These are phyloP conservation scores for Tremellales sp. DNA, from an alignment of 1,284 basidiomycete genomes.

Conservation along the genomic window DNA sequence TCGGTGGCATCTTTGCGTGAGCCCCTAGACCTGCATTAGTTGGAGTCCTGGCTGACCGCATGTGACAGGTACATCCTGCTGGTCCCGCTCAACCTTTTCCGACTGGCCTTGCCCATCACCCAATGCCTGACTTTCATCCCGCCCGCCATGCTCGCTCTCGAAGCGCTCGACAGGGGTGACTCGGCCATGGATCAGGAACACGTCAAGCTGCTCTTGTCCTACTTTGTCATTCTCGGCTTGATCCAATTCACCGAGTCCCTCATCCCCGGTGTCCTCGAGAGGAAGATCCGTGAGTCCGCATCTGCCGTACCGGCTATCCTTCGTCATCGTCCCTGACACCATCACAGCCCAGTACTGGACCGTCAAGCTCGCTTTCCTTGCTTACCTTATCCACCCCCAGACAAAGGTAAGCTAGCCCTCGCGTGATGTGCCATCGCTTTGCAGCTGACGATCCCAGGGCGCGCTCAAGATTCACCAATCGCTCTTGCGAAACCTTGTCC, in stretches of 20 bases:
- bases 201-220: slow-evolving; percentile 32
- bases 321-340: neutral
- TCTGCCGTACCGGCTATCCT: neutral
- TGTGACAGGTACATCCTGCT: slow-evolving; percentile 37
- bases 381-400: slow-evolving; percentile 39
- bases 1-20: slow-evolving; percentile 27
- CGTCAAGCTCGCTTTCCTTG: slow-evolving; percentile 36
- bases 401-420: slow-evolving; percentile 21
- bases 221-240: slow-evolving; percentile 41
- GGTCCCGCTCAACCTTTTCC: slow-evolving; percentile 39
- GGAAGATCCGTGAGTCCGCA: slow-evolving; percentile 27
- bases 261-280: slow-evolving; percentile 28
- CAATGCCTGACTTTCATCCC: slow-evolving; percentile 29
- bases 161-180: slow-evolving; percentile 19
- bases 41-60: neutral
- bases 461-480: slow-evolving; percentile 28
- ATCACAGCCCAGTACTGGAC: slow-evolving; percentile 40
- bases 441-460: slow-evolving; percentile 19
- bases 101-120: slow-evolving; percentile 34
- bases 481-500: slow-evolving; percentile 3
- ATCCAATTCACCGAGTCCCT: slow-evolving; percentile 40
- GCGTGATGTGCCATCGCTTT: neutral
- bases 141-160: slow-evolving; percentile 28
- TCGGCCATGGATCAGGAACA: slow-evolving; percentile 11
- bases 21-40: slow-evolving; percentile 1